phyloP scores from a whole-genome alignment of 2,329 filamentous ascomycete genomes.

The Chrysoporthe austroafricana region DNA sequence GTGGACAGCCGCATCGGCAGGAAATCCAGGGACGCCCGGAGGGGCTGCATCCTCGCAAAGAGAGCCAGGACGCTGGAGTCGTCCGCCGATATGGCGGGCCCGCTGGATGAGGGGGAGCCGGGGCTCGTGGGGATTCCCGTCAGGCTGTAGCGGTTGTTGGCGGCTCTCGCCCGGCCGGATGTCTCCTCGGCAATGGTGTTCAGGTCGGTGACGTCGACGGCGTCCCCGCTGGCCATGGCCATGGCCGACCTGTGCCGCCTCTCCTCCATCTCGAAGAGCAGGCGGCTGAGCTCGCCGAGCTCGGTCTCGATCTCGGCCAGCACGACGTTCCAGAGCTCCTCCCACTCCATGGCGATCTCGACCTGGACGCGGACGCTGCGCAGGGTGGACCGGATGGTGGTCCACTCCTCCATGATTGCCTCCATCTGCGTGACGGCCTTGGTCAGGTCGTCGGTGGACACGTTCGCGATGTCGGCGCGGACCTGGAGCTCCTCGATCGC shows the following conservation, averaged over 20 bases:
- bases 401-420: conserved; percentile 81
- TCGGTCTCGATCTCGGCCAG: conserved; percentile 92
- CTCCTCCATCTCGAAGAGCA: conserved; percentile 98
- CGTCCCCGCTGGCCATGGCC: conserved; percentile 63
- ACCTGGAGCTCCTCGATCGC: conserved; percentile 92
- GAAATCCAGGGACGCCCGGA: conserved; percentile 92
- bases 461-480: conserved; percentile 73
- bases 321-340: conserved; percentile 93
- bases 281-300: conserved; percentile 61
- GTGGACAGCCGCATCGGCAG: conserved; percentile 90
- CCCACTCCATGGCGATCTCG: conserved; percentile 98
- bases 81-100: conserved; percentile 68
- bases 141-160: conserved; percentile 70
- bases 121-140: conserved; percentile 67
- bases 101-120: conserved; percentile 62
- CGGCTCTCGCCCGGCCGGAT: conserved; percentile 56
- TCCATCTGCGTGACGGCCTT: conserved; percentile 89
- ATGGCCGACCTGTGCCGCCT: conserved; percentile 80
- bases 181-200: conserved; percentile 93
- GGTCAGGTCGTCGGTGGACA: conserved; percentile 73
- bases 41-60: conserved; percentile 92
- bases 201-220: conserved; percentile 81
- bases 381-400: conserved; percentile 75
- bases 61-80: conserved; percentile 87
- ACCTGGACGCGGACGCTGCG: conserved; percentile 86